Conservation (phyloP, 2,329 filamentous ascomycete species). For the Venturia oleaginea region DNA sequence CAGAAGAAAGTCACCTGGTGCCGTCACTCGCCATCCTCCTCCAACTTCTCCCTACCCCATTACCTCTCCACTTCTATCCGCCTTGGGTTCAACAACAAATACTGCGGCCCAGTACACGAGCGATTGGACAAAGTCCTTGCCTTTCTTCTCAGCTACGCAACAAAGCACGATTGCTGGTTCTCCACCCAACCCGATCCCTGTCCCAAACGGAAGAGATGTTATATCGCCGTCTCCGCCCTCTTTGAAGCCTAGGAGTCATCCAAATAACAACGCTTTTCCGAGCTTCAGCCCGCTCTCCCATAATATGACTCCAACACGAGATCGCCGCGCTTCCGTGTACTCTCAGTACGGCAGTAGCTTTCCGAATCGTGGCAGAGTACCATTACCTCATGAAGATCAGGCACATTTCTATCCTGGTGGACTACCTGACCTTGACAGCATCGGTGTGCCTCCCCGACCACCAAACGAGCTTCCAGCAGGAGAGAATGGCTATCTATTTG, state of each 20-base stretch:
- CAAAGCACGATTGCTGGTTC: constrained; percentile 10
- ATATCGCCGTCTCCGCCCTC: constrained; percentile 18
- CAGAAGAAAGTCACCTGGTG: constrained; percentile 12
- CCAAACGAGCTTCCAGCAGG: constrained; percentile 27
- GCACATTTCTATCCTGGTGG: constrained; percentile 59
- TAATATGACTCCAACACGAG: constrained; percentile 23
- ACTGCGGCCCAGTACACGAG: constrained; percentile 16
- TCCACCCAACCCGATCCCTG: constrained; percentile 11
- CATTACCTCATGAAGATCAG: constrained; percentile 65
- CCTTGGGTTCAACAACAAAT: constrained; percentile 14
- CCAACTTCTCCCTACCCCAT: constrained; percentile 11
- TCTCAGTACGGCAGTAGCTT: constrained; percentile 35
- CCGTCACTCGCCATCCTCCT: constrained; percentile 9
- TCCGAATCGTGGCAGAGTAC: constrained; percentile 46
- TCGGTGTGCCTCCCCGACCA: constrained; percentile 25
- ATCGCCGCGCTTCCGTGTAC: constrained; percentile 44
- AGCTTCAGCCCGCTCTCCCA: constrained; percentile 32
- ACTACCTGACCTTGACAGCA: constrained; percentile 60
- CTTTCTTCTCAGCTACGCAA: constrained; percentile 13
- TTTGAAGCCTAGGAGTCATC: constrained; percentile 35
- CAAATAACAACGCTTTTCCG: constrained; percentile 36
- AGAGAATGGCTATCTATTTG: constrained; percentile 66
- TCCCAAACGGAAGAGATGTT: constrained; percentile 1
- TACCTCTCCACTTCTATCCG: constrained; percentile 15
- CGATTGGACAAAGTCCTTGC: constrained; percentile 16